Evolutionary conservation across 2,329 filamentous ascomycete genomes (phyloP), one percentile per base, ranked within the genome.

Genomic region (Monosporascus cannonballus): DNA sequence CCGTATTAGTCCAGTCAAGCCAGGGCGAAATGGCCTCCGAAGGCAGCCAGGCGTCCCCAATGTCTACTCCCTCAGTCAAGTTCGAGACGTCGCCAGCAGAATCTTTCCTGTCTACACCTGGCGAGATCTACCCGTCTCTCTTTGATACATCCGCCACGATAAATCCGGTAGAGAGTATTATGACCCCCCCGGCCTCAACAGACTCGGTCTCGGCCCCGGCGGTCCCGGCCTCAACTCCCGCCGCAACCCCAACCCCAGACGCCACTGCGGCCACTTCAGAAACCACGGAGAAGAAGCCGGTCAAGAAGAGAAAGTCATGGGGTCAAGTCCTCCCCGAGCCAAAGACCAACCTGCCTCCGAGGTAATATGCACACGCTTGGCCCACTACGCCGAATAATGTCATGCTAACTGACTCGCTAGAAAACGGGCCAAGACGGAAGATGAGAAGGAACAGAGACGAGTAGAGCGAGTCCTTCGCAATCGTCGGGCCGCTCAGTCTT

Each of bases 251-350:
- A 2, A 53, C 57, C 5, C 51, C 60, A 6, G 52, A 62, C 1
- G 53, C 64, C 1, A 54, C 64, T 0, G 51, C 60, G 3, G 55
- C 58, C 18, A 55, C 55, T n/a, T 51, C 63, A 1, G 64, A 66
- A n/a, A 48, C 51, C 6, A 11, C 58, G 2, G 60, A 70, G 47
- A 90, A 89, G 79, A 94, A 90, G 76, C 79, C 81, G 1, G 75
- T 80, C 37, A 96, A 96, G 83, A 96, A 96, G 83, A 81, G 94
- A 65, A 99, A 97, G 76, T 97, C 94, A 48, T 99, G 94, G 94
- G 94, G 94, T 48, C 94, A 99, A 73, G 90, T 96, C 69, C 84
- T 97, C 41, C 94, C 94, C 18, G 90, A 95, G 67, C 94, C 94
- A 44, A 97, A 96, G 81, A 97, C 94, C 34, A 95, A 93, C 67